phyloP scores from a whole-genome alignment of 805 yeast species.

The Candida piceae region DNA sequence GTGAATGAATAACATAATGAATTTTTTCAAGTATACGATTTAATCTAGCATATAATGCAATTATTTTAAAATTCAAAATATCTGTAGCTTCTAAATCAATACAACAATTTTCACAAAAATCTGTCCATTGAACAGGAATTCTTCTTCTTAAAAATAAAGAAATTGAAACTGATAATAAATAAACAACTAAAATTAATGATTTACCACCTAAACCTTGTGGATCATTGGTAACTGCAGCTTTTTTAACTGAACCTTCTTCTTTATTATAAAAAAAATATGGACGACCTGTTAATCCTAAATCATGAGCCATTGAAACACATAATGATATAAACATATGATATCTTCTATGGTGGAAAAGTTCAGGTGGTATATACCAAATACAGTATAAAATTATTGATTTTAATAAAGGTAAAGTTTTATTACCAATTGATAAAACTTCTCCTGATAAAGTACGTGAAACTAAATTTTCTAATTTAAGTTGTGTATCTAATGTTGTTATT shows the following conservation, averaged over 20 bases:
- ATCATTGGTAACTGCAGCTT: constrained; percentile 35
- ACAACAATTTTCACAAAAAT: constrained; percentile 60
- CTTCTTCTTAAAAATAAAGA: constrained; percentile 63
- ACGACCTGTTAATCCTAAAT: constrained; percentile 64
- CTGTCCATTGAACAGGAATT: constrained; percentile 58
- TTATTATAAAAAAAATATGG: constrained; percentile 38
- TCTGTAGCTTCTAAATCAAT: constrained; percentile 36
- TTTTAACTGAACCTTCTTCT: constrained; percentile 36
- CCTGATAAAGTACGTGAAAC: constrained; percentile 46
- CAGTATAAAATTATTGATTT: constrained; percentile 57
- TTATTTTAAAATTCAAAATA: constrained; percentile 30
- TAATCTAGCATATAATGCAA: constrained; percentile 57
- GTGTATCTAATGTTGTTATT: constrained; percentile 32
- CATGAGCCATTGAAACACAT: constrained; percentile 65
- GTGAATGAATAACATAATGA: constrained; percentile 43
- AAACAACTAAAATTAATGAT: constrained; percentile 51
- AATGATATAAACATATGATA: constrained; percentile 64
- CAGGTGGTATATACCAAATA: constrained; percentile 82
- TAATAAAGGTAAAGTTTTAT: constrained; percentile 63
- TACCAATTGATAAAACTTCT: constrained; percentile 65
- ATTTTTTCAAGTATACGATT: constrained; percentile 59
- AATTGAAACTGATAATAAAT: constrained; percentile 56
- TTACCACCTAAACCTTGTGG: constrained; percentile 42
- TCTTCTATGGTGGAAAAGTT: constrained; percentile 72
- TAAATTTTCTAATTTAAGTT: constrained; percentile 46